phyloP scores from a whole-genome alignment of 768 basidiomycete species.

The Megacollybia marginata region DNA sequence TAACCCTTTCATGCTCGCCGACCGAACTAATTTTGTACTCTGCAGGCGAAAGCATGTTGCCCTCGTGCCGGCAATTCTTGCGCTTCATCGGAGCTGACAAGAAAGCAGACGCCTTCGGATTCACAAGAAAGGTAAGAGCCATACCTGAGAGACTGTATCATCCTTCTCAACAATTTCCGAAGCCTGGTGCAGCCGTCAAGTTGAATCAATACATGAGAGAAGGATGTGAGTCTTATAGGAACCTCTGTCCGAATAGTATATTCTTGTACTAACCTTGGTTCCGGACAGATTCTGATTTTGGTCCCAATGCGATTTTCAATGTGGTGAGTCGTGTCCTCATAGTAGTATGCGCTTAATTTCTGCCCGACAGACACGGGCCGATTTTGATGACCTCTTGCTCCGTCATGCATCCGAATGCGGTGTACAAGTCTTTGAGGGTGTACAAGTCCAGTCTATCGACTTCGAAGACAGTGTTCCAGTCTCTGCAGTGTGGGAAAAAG shows the following conservation, averaged over 20 bases:
- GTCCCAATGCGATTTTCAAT: no score
- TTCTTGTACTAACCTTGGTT: background rate
- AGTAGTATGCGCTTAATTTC: slow-evolving; percentile 43
- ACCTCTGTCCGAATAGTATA: no score
- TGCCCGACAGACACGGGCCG: slow-evolving; percentile 62
- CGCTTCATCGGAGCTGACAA: slow-evolving; percentile 53
- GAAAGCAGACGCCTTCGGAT: slow-evolving; percentile 40
- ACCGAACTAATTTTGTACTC: slow-evolving; percentile 27
- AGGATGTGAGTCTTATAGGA: slow-evolving; percentile 41
- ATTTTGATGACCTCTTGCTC: slow-evolving; percentile 53
- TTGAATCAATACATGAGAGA: slow-evolving; percentile 60
- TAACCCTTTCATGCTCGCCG: no score
- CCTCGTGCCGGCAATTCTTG: slow-evolving; percentile 51
- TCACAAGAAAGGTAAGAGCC: slow-evolving; percentile 37
- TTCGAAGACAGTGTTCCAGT: slow-evolving; percentile 35
- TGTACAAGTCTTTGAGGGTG: slow-evolving; percentile 46
- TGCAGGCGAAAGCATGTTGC: slow-evolving; percentile 54
- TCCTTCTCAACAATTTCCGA: slow-evolving; percentile 4
- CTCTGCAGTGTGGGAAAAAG: slow-evolving; percentile 46
- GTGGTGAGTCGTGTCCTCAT: slow-evolving; percentile 25
- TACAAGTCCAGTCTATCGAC: slow-evolving; percentile 39
- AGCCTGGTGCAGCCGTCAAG: slow-evolving; percentile 60
- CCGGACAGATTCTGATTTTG: slow-evolving; percentile 45
- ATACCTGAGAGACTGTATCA: background rate
- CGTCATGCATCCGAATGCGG: slow-evolving; percentile 47